Base-by-base conservation (phyloP, 163 green algal species). In the Scenedesmus sp. region DNA sequence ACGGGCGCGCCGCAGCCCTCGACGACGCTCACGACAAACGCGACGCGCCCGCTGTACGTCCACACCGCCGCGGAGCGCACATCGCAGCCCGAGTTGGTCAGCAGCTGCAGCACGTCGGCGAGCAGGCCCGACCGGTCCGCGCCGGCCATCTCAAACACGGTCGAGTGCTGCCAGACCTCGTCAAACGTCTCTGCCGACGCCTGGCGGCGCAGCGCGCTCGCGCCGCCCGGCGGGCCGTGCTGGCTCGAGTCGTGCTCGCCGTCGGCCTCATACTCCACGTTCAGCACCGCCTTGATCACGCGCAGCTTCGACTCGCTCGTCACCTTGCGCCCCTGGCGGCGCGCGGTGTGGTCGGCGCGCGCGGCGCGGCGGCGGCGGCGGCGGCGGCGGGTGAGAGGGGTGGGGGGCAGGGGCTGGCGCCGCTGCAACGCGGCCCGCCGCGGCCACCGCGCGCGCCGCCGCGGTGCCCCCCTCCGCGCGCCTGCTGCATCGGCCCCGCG, bases 91-190 rank as follows among this genome's bases (percentile, higher is more conserved):
- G 95, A 93, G 45, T 86, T 66, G 0, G 87, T 92, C 13, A 99
- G 87, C 57, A 98, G 87, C 50, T 93, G 69, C n/a, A 93, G 93
- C 15, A 98, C 88, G 24, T 96, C 89, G 4, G 89, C 90, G 54
- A 99, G 85, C 63, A 99, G 83, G 34, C 96, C 96, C 0, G 88
- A 66, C 3, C 89, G 85, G 85, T 99, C 96, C 15, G 79, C 65
- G 0, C 95, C 96, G 15, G 95, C 84, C 28, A 99, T 72, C 85
- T 99, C 95, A 78, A 99, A 94, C 42, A 97, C 94, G 15, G 94
- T 97, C 63, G 50, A 84, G 60, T 70, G 33, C 50, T 80, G 74
- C 73, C 75, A 60, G 18, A 72, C 64, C 47, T 81, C 63, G n/a
- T 72, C 72, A 29, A 72, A 73, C 47, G 60, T 60, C 47, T 65